Conservation (phyloP, 176 grass and related monocot species). For the Carex parvula region DNA sequence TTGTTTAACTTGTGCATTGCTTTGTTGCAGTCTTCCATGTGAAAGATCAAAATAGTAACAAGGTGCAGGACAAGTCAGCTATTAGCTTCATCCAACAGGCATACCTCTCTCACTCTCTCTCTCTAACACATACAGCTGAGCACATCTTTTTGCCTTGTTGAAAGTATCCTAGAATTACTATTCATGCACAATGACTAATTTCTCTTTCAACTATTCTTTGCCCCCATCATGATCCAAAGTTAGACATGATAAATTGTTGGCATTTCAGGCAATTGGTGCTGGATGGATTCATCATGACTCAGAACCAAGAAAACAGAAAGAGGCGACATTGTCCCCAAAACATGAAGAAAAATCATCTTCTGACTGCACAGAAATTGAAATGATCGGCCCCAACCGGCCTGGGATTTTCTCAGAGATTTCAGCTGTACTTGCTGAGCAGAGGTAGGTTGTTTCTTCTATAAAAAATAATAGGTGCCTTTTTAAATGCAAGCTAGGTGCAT, state of each 20-base stretch:
- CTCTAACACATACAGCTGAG: background rate
- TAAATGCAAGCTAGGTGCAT: background rate
- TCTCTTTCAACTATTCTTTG: background rate
- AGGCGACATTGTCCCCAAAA: slow-evolving; percentile 4
- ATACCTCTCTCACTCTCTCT: slow-evolving; percentile 1
- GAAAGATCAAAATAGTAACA: slow-evolving; percentile 48
- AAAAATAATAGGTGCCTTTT: background rate
- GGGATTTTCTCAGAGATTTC: slow-evolving; percentile 60
- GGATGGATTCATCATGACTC: background rate
- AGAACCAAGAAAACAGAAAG: slow-evolving; percentile 20
- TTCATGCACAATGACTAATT: background rate
- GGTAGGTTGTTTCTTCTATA: slow-evolving; percentile 20
- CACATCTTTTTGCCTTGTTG: background rate
- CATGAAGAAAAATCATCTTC: slow-evolving; percentile 13
- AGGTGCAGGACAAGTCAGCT: slow-evolving; percentile 37
- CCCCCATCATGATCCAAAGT: background rate
- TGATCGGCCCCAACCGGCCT: slow-evolving; percentile 49
- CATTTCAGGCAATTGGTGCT: slow-evolving; percentile 17
- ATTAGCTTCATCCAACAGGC: slow-evolving; percentile 46
- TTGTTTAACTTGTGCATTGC: background rate
- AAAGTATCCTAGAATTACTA: background rate
- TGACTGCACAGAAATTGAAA: slow-evolving; percentile 45
- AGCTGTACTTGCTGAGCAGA: slow-evolving; percentile 44
- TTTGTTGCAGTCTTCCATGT: slow-evolving; percentile 49
- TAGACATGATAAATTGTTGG: background rate